phyloP scores from a whole-genome alignment of 495 filamentous ascomycete species.

The Trichoderma reesei region DNA sequence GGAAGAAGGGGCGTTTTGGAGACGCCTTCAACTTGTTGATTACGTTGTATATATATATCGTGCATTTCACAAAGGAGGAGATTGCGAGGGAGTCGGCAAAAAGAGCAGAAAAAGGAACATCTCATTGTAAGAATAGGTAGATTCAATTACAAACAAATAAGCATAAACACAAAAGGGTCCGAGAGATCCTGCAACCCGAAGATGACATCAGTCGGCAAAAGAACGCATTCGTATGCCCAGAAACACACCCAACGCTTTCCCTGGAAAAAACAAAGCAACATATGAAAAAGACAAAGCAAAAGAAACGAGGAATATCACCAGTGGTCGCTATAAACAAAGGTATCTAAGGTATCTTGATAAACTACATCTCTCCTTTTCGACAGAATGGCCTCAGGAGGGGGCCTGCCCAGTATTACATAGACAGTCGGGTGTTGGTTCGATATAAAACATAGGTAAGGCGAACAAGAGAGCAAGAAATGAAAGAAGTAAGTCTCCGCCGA shows the following conservation, averaged over 20 bases:
- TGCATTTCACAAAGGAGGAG: conserved; percentile 15
- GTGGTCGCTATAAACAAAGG: conserved; percentile 6
- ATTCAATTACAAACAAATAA: not conserved
- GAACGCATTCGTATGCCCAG: no score
- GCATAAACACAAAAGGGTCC: not conserved
- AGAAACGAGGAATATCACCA: not conserved
- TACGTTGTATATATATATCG: not conserved
- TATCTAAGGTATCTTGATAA: conserved; percentile 7
- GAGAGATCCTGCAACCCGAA: not conserved
- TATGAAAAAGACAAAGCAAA: no score
- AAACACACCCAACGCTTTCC: no score
- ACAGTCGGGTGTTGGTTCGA: conserved; percentile 20
- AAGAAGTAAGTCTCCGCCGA: conserved; percentile 1
- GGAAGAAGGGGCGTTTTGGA: not conserved
- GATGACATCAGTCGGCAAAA: not conserved
- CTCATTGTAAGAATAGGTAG: conserved; percentile 5
- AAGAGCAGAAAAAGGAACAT: conserved; percentile 3
- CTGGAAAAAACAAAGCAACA: no score
- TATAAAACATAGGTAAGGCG: conserved; percentile 12
- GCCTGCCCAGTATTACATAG: conserved; percentile 7
- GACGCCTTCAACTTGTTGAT: not conserved
- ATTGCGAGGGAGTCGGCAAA: no score
- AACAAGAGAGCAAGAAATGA: conserved; percentile 11
- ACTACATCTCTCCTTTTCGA: conserved; percentile 6
- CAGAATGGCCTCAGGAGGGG: not conserved